Evolutionary conservation across 345 rosid species (phyloP).

Genomic region (Populus alba): DNA sequence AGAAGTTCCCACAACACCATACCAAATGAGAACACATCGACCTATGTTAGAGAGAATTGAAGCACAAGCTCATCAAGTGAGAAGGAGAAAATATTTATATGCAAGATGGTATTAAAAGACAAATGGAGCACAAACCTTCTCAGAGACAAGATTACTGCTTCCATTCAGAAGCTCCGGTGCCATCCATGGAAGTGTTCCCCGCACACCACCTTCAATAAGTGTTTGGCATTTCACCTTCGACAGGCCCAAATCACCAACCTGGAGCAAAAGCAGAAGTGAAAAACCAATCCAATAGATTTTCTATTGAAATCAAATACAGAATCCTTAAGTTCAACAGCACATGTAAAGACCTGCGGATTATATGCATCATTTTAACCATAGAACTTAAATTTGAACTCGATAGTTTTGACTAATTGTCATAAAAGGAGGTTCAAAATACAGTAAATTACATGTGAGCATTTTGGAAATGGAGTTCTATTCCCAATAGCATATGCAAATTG

Average conservation of each 20-base stretch:
- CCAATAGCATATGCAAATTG: neutral
- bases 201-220: conserved; percentile 61
- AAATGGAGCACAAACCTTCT: conserved; percentile 38
- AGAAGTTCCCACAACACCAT: conserved; percentile 70
- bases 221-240: conserved; percentile 67
- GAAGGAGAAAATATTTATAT: neutral
- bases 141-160: conserved; percentile 60
- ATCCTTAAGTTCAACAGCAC: neutral
- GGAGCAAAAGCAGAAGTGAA: conserved; percentile 16
- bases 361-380: neutral
- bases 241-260: conserved; percentile 67
- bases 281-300: neutral
- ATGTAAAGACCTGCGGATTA: neutral
- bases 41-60: conserved; percentile 27
- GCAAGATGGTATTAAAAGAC: neutral
- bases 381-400: neutral
- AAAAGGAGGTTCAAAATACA: neutral
- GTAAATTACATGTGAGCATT: neutral
- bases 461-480: neutral
- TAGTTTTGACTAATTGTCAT: neutral
- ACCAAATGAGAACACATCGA: conserved; percentile 69
- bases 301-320: neutral
- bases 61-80: neutral
- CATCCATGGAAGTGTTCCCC: conserved; percentile 77
- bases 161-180: conserved; percentile 67